A percentile compares a stretch with the other conserved stretches of the same genome.
Evolutionary conservation across 177 flowering plant species (phyloP).

Genomic region (Tripterygium wilfordii): DNA sequence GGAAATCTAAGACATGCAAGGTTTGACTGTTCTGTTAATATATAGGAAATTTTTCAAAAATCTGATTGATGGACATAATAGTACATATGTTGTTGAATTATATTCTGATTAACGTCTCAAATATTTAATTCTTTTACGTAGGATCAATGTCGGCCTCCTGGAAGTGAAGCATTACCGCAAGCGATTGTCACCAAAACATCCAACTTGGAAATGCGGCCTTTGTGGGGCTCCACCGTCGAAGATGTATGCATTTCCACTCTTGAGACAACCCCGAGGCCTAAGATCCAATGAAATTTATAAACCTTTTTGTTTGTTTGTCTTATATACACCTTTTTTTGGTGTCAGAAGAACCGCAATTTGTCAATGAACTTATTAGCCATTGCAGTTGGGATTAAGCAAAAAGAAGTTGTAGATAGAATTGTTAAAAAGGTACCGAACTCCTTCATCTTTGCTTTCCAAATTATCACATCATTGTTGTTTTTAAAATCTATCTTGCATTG

Average conservation of each 20-base stretch:
- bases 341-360: conserved; percentile 31
- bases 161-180: conserved; percentile 57
- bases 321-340: conserved; percentile 3
- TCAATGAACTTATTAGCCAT: conserved; percentile 64
- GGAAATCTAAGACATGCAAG: conserved; percentile 31
- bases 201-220: conserved; percentile 52
- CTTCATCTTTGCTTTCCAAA: background rate
- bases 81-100: background rate
- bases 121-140: conserved; percentile 8
- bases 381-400: conserved; percentile 89
- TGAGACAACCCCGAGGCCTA: background rate
- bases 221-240: conserved; percentile 38
- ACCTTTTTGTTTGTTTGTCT: background rate
- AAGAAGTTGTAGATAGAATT: conserved; percentile 52
- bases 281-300: too few relatives aligned
- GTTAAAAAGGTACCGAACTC: conserved; percentile 56
- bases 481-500: conserved; percentile 6
- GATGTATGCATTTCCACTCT: conserved; percentile 21
- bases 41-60: background rate
- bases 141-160: conserved; percentile 45
- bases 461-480: background rate
- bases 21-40: conserved; percentile 32
- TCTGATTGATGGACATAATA: background rate
- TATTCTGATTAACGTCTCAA: too few relatives aligned
- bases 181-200: conserved; percentile 53